Base-by-base conservation (phyloP, 129 eudicot genomes). In the Flaveria bidentis region DNA sequence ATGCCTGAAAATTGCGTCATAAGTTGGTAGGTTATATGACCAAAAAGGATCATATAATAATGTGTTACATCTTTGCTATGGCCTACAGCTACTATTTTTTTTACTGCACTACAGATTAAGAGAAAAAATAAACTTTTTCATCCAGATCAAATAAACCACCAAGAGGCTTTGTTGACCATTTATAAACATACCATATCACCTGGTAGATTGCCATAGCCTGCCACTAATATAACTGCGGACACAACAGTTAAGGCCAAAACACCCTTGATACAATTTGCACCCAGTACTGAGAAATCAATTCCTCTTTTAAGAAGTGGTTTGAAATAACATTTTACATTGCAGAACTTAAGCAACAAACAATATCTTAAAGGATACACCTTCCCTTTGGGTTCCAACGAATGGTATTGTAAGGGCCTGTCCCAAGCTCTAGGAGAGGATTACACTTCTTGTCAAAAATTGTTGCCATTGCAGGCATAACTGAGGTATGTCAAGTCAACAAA, bases 301-400 rank as follows among this genome's bases (percentile, higher is more conserved):
- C 73, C 25, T 20, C 4, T 69, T 60, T 49, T 52, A 3, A 25
- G 13, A 64, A 33, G 2, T 30, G 4, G 13, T 64, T 33, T 72
- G 16, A 15, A 52, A 39, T 22, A 33, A 33, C 7, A 58, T 62
- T 18, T 15, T 22, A 77, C 55, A 13, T 74, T n/a, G 20, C 4
- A 74, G 1, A 20, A 18, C 10, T 6, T 70, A 76, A 61, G 9
- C 12, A 53, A 39, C 25, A 42, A 55, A 14, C 57, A 47, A 25
- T 67, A 56, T 57, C 18, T 11, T 65, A 56, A 82, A 94, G 97
- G 97, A 94, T 94, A 91, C 98, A 89, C 74, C 84, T 94, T 72
- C 98, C 98, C 77, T 85, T 91, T 51, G 97, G 97, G 79, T 94
- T 94, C 98, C 96, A 91, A 52, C 92, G 88, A 78, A 94, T 86